phyloP scores from a whole-genome alignment of 2,329 filamentous ascomycete genomes.

The Pseudogymnoascus sp. region DNA sequence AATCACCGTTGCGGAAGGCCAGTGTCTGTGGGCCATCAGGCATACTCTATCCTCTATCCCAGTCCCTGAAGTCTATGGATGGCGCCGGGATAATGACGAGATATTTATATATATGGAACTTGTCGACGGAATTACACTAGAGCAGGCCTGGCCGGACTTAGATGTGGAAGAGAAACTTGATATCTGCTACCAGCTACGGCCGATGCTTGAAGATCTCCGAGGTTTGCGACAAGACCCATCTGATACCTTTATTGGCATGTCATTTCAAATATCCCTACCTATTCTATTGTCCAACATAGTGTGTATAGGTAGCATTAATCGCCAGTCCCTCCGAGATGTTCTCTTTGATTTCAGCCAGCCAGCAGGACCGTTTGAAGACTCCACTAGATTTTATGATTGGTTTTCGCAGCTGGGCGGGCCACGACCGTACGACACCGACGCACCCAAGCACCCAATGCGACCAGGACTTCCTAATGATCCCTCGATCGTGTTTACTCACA shows the following conservation, averaged over 20 bases:
- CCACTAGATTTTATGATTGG: slow-evolving; percentile 25
- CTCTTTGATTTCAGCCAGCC: slow-evolving; percentile 18
- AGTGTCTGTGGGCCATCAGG: too few relatives aligned
- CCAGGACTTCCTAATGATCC: slow-evolving; percentile 24
- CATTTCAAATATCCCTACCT: not conserved
- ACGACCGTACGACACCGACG: slow-evolving; percentile 18
- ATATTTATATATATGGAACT: slow-evolving; percentile 26
- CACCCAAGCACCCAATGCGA: slow-evolving; percentile 21
- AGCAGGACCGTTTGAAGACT: slow-evolving; percentile 21
- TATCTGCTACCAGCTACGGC: slow-evolving; percentile 20
- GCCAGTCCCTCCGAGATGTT: slow-evolving; percentile 19
- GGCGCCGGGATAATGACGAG: slow-evolving; percentile 17
- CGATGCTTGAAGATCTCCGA: slow-evolving; percentile 17
- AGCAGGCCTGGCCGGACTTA: slow-evolving; percentile 17
- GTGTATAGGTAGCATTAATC: slow-evolving; percentile 13
- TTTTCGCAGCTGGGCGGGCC: slow-evolving; percentile 18
- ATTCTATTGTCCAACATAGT: not conserved
- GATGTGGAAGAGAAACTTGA: slow-evolving; percentile 11
- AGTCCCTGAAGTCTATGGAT: too few relatives aligned
- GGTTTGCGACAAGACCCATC: slow-evolving; percentile 13
- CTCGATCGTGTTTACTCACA: slow-evolving; percentile 29
- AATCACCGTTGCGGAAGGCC: too few relatives aligned
- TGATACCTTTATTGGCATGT: slow-evolving; percentile 15
- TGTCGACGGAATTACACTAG: slow-evolving; percentile 17
- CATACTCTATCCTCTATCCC: too few relatives aligned